Conservation (phyloP, 2,329 filamentous ascomycete genomes). For the Aspergillus proliferans region DNA sequence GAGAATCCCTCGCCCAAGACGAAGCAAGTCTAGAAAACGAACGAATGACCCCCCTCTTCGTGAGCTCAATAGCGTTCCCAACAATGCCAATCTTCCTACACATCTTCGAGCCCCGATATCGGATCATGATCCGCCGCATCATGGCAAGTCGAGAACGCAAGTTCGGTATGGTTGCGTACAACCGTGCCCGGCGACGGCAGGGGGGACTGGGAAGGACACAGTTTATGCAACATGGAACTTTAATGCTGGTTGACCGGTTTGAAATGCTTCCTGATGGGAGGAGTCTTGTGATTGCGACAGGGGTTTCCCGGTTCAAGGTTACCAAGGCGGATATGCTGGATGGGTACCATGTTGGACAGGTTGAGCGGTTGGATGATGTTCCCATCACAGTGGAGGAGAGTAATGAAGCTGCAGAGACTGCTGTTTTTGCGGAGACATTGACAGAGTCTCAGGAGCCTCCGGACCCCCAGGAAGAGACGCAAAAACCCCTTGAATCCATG, state of each 20-base stretch:
- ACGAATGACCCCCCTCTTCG: slow-evolving; percentile 65
- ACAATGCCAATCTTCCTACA: slow-evolving; percentile 79
- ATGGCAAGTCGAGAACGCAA: slow-evolving; percentile 62
- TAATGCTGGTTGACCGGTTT: slow-evolving; percentile 68
- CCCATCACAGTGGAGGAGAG: slow-evolving; percentile 72
- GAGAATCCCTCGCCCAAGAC: slow-evolving; percentile 53
- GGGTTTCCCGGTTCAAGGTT: slow-evolving; percentile 70
- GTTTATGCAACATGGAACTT: slow-evolving; percentile 70
- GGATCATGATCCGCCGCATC: slow-evolving; percentile 77
- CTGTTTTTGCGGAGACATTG: slow-evolving; percentile 14
- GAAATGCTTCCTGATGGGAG: slow-evolving; percentile 73
- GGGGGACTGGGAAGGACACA: slow-evolving; percentile 47
- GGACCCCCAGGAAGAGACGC: slow-evolving; percentile 14
- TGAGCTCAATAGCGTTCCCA: slow-evolving; percentile 77
- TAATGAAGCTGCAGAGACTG: slow-evolving; percentile 63
- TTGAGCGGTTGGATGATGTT: slow-evolving; percentile 76
- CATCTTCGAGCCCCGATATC: slow-evolving; percentile 87
- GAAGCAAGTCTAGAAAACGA: slow-evolving; percentile 42
- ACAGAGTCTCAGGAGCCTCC: not conserved
- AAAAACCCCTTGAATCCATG: slow-evolving; percentile 39
- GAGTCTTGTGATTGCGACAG: slow-evolving; percentile 72
- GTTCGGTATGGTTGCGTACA: slow-evolving; percentile 81
- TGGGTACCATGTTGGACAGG: slow-evolving; percentile 70
- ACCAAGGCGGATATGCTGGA: slow-evolving; percentile 58
- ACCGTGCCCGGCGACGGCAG: slow-evolving; percentile 48